Evolutionary conservation across 495 filamentous ascomycete genomes (phyloP).

Genomic region (Penicillium simplicissimum): DNA sequence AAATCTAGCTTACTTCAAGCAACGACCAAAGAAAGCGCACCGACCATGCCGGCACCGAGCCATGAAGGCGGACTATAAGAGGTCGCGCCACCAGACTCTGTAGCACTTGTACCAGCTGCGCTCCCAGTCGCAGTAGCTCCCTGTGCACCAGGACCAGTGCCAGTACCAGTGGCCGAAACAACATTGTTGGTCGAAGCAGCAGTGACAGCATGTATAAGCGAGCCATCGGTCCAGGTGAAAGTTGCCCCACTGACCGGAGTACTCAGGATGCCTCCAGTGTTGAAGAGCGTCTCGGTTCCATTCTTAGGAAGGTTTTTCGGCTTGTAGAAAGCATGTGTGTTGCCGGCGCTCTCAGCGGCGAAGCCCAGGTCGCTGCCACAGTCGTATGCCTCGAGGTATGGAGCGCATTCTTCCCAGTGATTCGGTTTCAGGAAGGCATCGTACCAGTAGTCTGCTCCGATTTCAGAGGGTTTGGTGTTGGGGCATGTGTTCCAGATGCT

Average conservation of each 20-base stretch:
- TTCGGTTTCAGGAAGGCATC: not conserved
- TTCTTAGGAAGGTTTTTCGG: conserved; percentile 14
- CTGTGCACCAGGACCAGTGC: not conserved
- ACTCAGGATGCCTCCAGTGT: conserved; percentile 12
- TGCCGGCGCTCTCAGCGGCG: conserved; percentile 12
- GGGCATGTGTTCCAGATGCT: conserved; percentile 28
- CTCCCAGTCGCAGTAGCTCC: not conserved
- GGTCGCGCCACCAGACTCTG: not conserved
- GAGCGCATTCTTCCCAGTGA: conserved; percentile 17
- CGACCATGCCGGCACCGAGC: not conserved
- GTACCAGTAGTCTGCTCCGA: conserved; percentile 14
- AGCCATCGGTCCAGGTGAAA: conserved; percentile 21
- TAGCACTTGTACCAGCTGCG: not conserved
- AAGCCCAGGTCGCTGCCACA: conserved; percentile 17
- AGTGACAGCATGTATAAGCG: conserved; percentile 12
- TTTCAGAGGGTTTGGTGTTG: conserved; percentile 15
- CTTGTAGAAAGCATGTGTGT: conserved; percentile 13
- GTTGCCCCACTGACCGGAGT: conserved; percentile 18
- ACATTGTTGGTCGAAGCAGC: not conserved
- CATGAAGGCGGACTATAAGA: not conserved
- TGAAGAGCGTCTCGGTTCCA: conserved; percentile 19
- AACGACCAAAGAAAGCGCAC: not conserved
- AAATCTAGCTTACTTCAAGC: not conserved
- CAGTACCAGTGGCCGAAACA: not conserved
- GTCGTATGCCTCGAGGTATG: conserved; percentile 11